These are phyloP conservation scores for Irpex lacteus DNA, from an alignment of 1,284 basidiomycete genomes.

Conservation along the genomic window DNA sequence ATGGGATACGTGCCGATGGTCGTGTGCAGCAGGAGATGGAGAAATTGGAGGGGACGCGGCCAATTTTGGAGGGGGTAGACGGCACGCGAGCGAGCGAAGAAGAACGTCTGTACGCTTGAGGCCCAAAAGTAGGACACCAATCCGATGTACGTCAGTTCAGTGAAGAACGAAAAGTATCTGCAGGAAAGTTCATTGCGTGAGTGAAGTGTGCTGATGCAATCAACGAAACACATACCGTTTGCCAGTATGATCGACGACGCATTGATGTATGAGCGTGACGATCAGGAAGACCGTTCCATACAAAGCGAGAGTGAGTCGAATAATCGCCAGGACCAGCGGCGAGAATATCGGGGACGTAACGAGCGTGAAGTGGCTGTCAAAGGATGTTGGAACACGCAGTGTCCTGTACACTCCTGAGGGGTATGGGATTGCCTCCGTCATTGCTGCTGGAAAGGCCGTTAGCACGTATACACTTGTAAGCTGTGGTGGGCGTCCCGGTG, in stretches of 20 bases:
- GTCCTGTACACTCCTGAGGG: neutral
- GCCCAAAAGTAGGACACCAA: slow-evolving; percentile 62
- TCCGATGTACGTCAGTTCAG: slow-evolving; percentile 60
- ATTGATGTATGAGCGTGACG: slow-evolving; percentile 40
- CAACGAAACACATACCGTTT: slow-evolving; percentile 15
- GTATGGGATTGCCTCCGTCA: neutral
- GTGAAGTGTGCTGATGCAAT: neutral
- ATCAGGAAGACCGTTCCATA: slow-evolving; percentile 52
- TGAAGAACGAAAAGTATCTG: slow-evolving; percentile 67
- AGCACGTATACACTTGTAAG: neutral
- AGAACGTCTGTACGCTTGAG: slow-evolving; percentile 50
- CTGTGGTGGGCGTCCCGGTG: neutral
- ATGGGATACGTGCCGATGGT: slow-evolving; percentile 62
- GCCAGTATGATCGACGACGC: slow-evolving; percentile 28
- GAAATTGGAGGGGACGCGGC: slow-evolving; percentile 51
- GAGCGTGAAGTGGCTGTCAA: slow-evolving; percentile 50
- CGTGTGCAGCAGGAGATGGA: slow-evolving; percentile 53
- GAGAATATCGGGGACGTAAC: slow-evolving; percentile 61
- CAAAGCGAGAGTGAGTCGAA: slow-evolving; percentile 49
- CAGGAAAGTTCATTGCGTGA: neutral
- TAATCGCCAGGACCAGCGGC: slow-evolving; percentile 40
- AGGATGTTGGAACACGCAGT: slow-evolving; percentile 30
- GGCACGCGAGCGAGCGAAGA: slow-evolving; percentile 36
- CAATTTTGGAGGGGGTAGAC: slow-evolving; percentile 58
- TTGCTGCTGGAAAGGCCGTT: neutral